phyloP scores from a whole-genome alignment of 495 filamentous ascomycete genomes.

The Xylaria flabelliformis region DNA sequence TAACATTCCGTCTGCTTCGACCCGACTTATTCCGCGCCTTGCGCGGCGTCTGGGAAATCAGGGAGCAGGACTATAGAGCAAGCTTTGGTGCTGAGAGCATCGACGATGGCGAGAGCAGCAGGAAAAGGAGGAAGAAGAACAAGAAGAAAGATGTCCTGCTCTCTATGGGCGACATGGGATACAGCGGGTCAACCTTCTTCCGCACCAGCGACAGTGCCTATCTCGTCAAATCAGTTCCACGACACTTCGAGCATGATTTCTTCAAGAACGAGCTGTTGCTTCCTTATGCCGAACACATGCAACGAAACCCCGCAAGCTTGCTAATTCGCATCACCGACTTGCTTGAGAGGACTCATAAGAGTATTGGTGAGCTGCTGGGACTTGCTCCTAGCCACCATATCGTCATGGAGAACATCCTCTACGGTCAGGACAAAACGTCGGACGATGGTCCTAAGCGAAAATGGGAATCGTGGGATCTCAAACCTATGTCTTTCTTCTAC shows the following conservation, averaged over 20 bases:
- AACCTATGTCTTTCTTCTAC: slow-evolving; percentile 74
- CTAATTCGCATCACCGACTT: slow-evolving; percentile 75
- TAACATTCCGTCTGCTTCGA: slow-evolving; percentile 45
- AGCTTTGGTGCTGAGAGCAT: slow-evolving; percentile 53
- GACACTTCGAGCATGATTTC: slow-evolving; percentile 70
- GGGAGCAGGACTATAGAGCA: slow-evolving; percentile 60
- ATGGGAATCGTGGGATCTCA: slow-evolving; percentile 76
- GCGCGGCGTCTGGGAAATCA: slow-evolving; percentile 55
- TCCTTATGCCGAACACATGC: slow-evolving; percentile 68
- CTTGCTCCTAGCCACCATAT: slow-evolving; percentile 69
- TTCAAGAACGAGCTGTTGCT: slow-evolving; percentile 67
- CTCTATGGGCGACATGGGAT: slow-evolving; percentile 63
- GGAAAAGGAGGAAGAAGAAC: slow-evolving; percentile 25
- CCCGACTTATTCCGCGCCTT: slow-evolving; percentile 47
- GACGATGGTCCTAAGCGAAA: slow-evolving; percentile 45
- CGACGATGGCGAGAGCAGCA: slow-evolving; percentile 34
- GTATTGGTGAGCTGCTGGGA: slow-evolving; percentile 61
- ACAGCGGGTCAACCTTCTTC: slow-evolving; percentile 75
- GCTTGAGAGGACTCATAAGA: slow-evolving; percentile 57
- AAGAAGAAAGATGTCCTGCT: slow-evolving; percentile 38
- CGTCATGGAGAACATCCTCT: slow-evolving; percentile 75
- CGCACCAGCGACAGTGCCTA: slow-evolving; percentile 64
- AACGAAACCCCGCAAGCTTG: slow-evolving; percentile 58
- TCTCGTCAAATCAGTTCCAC: slow-evolving; percentile 71
- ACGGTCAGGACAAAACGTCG: slow-evolving; percentile 54